Base-by-base conservation (phyloP, 768 basidiomycete genomes). In the Strobilomyces confusus region DNA sequence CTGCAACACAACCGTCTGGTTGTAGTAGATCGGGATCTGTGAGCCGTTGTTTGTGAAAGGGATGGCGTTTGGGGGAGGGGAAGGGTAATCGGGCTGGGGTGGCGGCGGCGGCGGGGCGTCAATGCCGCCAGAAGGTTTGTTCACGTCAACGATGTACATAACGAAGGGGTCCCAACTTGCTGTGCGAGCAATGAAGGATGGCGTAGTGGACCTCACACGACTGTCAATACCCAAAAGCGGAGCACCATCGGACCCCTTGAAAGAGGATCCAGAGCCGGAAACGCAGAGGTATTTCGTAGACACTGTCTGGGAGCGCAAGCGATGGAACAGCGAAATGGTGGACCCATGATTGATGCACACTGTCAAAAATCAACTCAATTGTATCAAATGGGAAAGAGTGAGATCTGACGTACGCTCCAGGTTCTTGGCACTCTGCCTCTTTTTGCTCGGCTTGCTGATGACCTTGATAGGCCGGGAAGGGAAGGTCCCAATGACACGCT, bases 371-470 rank as follows among this genome's bases (percentile, higher is more conserved):
- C 30, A 51, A 25, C 56, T 52, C 48, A 58, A 51, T 51, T 56
- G 22, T 58, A 52, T 54, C 41, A 54, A 52, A 55, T 29, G 52
- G 52, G 54, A n/a, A 45, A 41, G 42, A 50, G 22, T 45, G 48
- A 50, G 30, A 42, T 29, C 19, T 48, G 32, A 80, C 94, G 76
- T 68, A 95, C 93, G 74, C 69, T 97, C 91, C 17, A 92, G 80
- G 62, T 92, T 93, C 78, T 95, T 95, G 43, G 88, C 90, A 66
- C 87, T 92, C 71, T 92, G 88, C 62, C 92, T 80, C 80, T 97
- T 97, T 79, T 98, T 97, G 75, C 90, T 92, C 5, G 95, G 95
- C 71, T 98, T 98, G 73, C 89, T 92, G 73, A 98, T 98, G 64
- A 98, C 92, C 71, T 94, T 95, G 78, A 98, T 98, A n/a, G 94